Base-by-base conservation (phyloP, 768 basidiomycete genomes). In the Leucocoprinus leucothites region DNA sequence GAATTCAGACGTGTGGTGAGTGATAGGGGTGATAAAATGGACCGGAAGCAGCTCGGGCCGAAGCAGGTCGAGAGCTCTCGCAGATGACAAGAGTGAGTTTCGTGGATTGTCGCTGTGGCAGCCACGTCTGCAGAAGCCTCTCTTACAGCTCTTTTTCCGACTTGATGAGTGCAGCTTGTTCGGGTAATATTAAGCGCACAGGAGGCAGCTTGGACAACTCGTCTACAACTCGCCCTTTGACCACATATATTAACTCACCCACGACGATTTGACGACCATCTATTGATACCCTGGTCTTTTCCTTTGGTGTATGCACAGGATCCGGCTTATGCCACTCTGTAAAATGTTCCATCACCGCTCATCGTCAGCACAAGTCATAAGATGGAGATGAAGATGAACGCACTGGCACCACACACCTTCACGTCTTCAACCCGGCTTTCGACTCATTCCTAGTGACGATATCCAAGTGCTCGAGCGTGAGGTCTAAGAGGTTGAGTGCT, bases 401-500 rank as follows among this genome's bases (percentile, higher is more conserved):
- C 62, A 94, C 93, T 84, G 63, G 87, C 79, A 7, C 95, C 94
- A 61, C 94, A 94, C 0, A 74, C 73, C 51, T 75, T 80, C 0
- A 94, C 82, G 2, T 71, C 70, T 45, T 87, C 79, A 11, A 96
- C 73, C 46, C 76, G 6, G 66, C 54, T 6, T 66, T 57, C 28
- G 71, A 77, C 3, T 72, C 74, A 18, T 78, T 72, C 1, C 83
- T 85, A 0, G 91, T 82, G 50, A 92, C 86, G 8, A 98, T 80
- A 14, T 95, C 96, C 1, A 99, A 82, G 71, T 98, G 94, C 36
- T 89, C 87, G 9, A 98, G 74, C 1, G 85, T 80, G 0, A 99
- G 75, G 67, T 98, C 96, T 1, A 98, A 76, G 78, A 94, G 82
- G 61, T 95, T 94, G 43, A 99, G 75, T 1, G 94, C 95, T 13